Evolutionary conservation across 768 basidiomycete genomes (phyloP).

Genomic region (Leccinellum rugosiceps): DNA sequence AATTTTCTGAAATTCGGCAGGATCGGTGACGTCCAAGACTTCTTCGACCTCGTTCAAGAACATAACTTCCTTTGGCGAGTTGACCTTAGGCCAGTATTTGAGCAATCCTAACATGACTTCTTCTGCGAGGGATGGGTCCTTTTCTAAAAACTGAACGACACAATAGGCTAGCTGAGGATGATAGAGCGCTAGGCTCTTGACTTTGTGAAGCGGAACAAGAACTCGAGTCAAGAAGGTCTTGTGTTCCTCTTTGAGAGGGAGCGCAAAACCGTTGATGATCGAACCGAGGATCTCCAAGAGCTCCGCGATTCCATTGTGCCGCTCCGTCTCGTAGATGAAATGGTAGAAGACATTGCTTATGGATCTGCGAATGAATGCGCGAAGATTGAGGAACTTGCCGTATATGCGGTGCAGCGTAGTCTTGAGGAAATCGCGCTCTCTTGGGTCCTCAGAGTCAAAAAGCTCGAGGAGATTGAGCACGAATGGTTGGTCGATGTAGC

Average conservation of each 20-base stretch:
- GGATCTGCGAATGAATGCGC: constrained; percentile 96
- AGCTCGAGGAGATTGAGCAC: constrained; percentile 95
- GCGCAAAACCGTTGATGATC: constrained; percentile 98
- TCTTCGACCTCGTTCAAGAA: constrained; percentile 99
- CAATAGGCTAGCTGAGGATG: constrained; percentile 99
- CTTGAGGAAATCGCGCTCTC: constrained; percentile 98
- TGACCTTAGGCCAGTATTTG: constrained; percentile 98
- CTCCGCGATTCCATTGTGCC: constrained; percentile 99
- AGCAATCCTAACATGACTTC: constrained; percentile 96
- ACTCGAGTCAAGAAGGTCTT: constrained; percentile 95
- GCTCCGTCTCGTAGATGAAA: constrained; percentile 97
- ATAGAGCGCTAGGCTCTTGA: constrained; percentile 94
- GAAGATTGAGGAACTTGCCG: constrained; percentile 97
- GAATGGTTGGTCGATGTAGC: constrained; percentile 94
- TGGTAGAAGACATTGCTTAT: constrained; percentile 99
- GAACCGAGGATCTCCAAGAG: constrained; percentile 97
- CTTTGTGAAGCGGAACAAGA: constrained; percentile 95
- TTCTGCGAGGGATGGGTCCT: constrained; percentile 87
- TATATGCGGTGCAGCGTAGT: constrained; percentile 99
- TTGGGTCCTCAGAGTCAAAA: constrained; percentile 97
- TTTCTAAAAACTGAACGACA: constrained; percentile 98
- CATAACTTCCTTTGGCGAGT: constrained; percentile 99
- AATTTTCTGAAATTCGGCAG: constrained; percentile 94
- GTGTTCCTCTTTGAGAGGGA: constrained; percentile 98
- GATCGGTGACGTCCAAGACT: constrained; percentile 96